A percentile compares a stretch with the other conserved stretches of the same genome.
These are phyloP conservation scores for Neofusicoccum sp. DNA, from an alignment of 2,329 filamentous ascomycete species.

Conservation along the genomic window DNA sequence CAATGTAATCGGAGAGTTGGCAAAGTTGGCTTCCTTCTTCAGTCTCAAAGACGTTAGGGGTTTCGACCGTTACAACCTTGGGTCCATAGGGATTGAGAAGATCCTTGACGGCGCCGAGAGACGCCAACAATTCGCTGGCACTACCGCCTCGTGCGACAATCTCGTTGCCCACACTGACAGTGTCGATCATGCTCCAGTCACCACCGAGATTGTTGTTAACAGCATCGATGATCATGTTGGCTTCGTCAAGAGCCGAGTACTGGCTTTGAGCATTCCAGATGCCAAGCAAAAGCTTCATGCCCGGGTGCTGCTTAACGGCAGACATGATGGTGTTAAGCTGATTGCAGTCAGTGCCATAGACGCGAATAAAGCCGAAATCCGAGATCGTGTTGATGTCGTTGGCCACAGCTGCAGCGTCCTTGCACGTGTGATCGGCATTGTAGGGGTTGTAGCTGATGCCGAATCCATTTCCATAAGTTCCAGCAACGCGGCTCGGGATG, in stretches of 20 bases:
- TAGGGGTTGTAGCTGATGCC: constrained; percentile 17
- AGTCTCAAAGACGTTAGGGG: constrained; percentile 65
- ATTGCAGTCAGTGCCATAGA: constrained; percentile 79
- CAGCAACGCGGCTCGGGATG: not conserved
- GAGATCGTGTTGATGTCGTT: constrained; percentile 61
- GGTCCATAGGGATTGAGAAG: constrained; percentile 66
- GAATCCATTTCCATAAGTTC: not conserved
- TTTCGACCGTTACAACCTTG: constrained; percentile 77
- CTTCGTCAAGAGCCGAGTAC: constrained; percentile 45
- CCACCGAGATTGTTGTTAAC: constrained; percentile 40
- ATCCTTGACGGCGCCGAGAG: constrained; percentile 57
- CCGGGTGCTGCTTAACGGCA: constrained; percentile 54
- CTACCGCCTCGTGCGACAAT: constrained; percentile 57
- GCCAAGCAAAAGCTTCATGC: constrained; percentile 71
- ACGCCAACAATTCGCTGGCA: constrained; percentile 55
- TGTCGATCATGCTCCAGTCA: constrained; percentile 68
- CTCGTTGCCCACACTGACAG: constrained; percentile 79
- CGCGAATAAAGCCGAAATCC: constrained; percentile 64
- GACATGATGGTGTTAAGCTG: constrained; percentile 64
- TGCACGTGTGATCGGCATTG: constrained; percentile 53
- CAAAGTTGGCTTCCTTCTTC: constrained; percentile 60
- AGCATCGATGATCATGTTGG: constrained; percentile 60
- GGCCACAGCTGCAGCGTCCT: constrained; percentile 61
- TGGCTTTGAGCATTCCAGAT: constrained; percentile 58
- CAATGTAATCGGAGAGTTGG: constrained; percentile 71